Evolutionary conservation across 495 filamentous ascomycete species (phyloP), one percentile per base, ranked within the genome.

Genomic region (Hypoxylon rickii): DNA sequence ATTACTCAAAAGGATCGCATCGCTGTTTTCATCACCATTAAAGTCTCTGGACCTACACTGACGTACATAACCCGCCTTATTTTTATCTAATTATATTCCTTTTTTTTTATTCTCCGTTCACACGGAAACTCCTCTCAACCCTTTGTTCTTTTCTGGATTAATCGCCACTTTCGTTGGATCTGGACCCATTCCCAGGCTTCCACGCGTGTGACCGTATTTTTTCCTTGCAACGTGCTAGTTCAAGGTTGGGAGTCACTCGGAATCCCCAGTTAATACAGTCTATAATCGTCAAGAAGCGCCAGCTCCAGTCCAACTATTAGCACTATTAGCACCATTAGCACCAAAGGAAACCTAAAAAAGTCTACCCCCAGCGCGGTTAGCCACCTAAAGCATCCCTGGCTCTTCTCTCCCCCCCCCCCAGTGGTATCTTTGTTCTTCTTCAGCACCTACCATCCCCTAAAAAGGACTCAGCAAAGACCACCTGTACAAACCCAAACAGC

Each of bases 401-500:
- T 18, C 32, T n/a, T n/a, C n/a, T n/a, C n/a, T n/a, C n/a, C n/a
- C n/a, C n/a, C n/a, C n/a, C 24, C 24, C 24, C 10, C 24, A 4
- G 10, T 4, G 24, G 4, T 10, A 29, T 29, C 10, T 29, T 29
- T 29, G 5, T 8, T 18, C 21, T 49, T 38, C 34, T 51, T 51
- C 36, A 49, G 50, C 46, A 40, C 41, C 46, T 43, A 40, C 55
- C 44, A 44, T 46, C 48, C 41, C 63, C 38, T 19, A 45, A 46
- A 44, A 33, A n/a, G n/a, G 45, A 13, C 38, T 51, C 43, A 58
- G 54, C 58, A 59, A 50, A 41, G 48, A 69, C 65, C 72, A 74
- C 68, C 70, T 74, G 74, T 70, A 69, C 70, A 68, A 73, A 76
- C 74, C 68, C 70, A 68, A 73, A 76, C 74, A 73, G 74, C 71